Conservation (phyloP, 2,329 filamentous ascomycete species). For the Ophiocordyceps camponoti-saundersi region DNA sequence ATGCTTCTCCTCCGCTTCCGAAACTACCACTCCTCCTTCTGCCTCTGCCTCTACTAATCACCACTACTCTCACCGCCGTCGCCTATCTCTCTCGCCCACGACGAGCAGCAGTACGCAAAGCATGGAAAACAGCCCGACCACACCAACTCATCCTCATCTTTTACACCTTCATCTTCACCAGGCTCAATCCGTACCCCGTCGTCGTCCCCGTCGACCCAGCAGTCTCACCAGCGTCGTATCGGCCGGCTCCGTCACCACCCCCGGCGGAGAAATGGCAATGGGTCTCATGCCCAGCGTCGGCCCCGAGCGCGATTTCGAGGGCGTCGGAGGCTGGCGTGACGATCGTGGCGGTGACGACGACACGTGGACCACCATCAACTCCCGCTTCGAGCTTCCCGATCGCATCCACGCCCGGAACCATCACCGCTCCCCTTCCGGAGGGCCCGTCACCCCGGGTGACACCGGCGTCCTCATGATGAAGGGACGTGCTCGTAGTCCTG, state of each 20-base stretch:
- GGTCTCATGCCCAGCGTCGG: slow-evolving; percentile 30
- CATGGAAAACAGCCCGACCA: slow-evolving; percentile 5
- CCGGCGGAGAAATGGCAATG: slow-evolving; percentile 17
- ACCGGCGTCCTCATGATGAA: slow-evolving; percentile 27
- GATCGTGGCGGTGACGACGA: slow-evolving; percentile 19
- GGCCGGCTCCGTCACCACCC: slow-evolving; percentile 16
- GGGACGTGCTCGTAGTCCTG: slow-evolving; percentile 17
- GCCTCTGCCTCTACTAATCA: neutral
- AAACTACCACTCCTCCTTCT: neutral
- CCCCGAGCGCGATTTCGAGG: slow-evolving; percentile 39
- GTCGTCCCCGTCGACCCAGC: slow-evolving; percentile 17
- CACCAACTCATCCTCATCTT: slow-evolving; percentile 1
- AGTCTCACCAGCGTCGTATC: slow-evolving; percentile 15
- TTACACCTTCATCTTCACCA: neutral
- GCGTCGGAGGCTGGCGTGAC: slow-evolving; percentile 40
- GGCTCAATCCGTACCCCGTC: slow-evolving; percentile 4
- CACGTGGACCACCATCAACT: slow-evolving; percentile 35
- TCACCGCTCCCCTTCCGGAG: slow-evolving; percentile 22
- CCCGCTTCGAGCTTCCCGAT: slow-evolving; percentile 31
- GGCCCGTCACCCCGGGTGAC: slow-evolving; percentile 21
- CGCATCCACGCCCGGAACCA: slow-evolving; percentile 21
- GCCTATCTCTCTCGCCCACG: slow-evolving; percentile 6
- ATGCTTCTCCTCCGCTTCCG: slow-evolving; percentile 18
- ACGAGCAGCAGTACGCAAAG: slow-evolving; percentile 6
- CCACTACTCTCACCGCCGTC: neutral